These are phyloP conservation scores for Rosa lucieae DNA, from an alignment of 306 rosid genomes.

Conservation along the genomic window DNA sequence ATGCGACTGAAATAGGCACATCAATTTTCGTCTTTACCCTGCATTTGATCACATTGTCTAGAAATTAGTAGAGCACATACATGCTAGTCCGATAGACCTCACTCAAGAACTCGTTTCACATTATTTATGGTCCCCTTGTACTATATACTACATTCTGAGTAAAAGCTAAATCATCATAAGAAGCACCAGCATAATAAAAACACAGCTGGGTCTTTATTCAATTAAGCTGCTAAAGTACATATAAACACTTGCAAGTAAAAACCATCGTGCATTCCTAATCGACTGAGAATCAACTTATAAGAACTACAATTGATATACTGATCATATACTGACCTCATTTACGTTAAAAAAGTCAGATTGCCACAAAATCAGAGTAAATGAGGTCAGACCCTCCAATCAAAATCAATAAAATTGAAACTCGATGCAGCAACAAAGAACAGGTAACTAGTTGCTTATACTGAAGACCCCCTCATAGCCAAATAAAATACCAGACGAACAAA, in stretches of 20 bases:
- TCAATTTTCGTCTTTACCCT: slow-evolving; percentile 87
- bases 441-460: neutral
- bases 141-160: neutral
- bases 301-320: too few species aligned
- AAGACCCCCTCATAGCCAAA: neutral
- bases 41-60: slow-evolving; percentile 45
- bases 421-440: neutral
- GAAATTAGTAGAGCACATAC: slow-evolving; percentile 11
- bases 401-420: neutral
- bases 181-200: neutral
- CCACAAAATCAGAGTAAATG: too few species aligned
- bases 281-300: neutral
- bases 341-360: neutral
- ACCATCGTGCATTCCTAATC: neutral
- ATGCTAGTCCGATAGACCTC: neutral
- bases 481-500: neutral
- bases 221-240: neutral
- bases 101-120: neutral
- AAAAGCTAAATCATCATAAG: neutral
- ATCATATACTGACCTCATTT: too few species aligned
- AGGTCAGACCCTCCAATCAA: neutral
- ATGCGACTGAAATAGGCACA: slow-evolving; percentile 79
- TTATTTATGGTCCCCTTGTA: neutral
- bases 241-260: neutral
- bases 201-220: neutral